Conservation (phyloP, 257 asterid species). For the Primulina huaijiensis region DNA sequence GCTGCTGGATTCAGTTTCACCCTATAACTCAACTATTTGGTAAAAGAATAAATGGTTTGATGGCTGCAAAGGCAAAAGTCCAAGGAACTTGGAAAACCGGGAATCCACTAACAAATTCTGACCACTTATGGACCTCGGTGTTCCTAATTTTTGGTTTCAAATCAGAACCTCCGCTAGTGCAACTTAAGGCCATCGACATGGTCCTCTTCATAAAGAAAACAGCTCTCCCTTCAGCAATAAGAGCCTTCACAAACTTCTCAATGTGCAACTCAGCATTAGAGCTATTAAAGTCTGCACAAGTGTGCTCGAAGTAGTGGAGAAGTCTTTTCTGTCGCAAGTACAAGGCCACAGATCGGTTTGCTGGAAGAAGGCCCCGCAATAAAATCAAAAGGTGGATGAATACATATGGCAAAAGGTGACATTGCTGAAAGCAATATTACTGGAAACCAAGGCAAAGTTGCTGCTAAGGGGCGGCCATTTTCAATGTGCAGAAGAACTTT, state of each 20-base stretch:
- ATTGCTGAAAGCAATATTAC: slow-evolving; percentile 58
- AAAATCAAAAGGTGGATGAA: slow-evolving; percentile 67
- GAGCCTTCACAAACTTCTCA: slow-evolving; percentile 58
- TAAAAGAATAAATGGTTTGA: slow-evolving; percentile 42
- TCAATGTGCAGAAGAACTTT: slow-evolving; percentile 76
- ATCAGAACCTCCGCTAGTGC: slow-evolving; percentile 69
- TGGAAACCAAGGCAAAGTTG: slow-evolving; percentile 68
- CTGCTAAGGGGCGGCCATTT: slow-evolving; percentile 75
- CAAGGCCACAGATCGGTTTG: slow-evolving; percentile 78
- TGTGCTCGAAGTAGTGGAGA: slow-evolving; percentile 84
- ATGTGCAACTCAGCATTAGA: slow-evolving; percentile 79
- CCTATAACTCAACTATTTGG: slow-evolving; percentile 60
- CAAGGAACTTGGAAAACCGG: slow-evolving; percentile 56
- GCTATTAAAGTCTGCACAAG: slow-evolving; percentile 82
- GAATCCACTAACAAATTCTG: slow-evolving; percentile 38
- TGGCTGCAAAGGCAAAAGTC: slow-evolving; percentile 57
- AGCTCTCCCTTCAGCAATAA: slow-evolving; percentile 61
- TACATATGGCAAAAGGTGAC: slow-evolving; percentile 89
- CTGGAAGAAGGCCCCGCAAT: slow-evolving; percentile 66
- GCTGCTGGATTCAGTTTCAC: slow-evolving; percentile 80
- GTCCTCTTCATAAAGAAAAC: slow-evolving; percentile 60
- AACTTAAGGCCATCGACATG: slow-evolving; percentile 72
- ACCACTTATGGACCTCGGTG: slow-evolving; percentile 81
- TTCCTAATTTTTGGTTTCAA: slow-evolving; percentile 82
- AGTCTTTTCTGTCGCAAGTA: slow-evolving; percentile 66